A percentile compares a stretch with the other conserved stretches of the same genome.
Conservation (phyloP, 805 yeast genomes). For the Metschnikowia aberdeeniae region DNA sequence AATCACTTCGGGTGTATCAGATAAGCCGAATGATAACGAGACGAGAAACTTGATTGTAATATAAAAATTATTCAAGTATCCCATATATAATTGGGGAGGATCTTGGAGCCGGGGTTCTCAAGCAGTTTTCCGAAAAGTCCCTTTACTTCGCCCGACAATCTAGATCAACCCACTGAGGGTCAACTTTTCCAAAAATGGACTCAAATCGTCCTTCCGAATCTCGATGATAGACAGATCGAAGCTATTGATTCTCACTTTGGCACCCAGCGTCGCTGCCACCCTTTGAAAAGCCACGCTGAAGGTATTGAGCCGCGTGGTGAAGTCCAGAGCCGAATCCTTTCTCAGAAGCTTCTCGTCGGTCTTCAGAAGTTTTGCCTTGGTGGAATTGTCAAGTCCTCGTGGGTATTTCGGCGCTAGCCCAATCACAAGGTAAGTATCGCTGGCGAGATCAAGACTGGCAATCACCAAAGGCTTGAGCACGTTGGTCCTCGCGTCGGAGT, state of each 20-base stretch:
- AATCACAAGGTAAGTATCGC: constrained; percentile 79
- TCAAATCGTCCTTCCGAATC: constrained; percentile 78
- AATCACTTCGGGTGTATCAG: too few species aligned
- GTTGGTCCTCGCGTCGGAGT: constrained; percentile 20
- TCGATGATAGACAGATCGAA: constrained; percentile 94
- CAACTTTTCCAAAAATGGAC: constrained; percentile 80
- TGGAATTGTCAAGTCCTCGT: constrained; percentile 34
- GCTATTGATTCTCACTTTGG: constrained; percentile 86
- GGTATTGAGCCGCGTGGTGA: constrained; percentile 58
- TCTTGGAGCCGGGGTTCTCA: too few species aligned
- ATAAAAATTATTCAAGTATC: too few species aligned
- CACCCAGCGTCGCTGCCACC: constrained; percentile 79
- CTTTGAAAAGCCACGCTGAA: constrained; percentile 91
- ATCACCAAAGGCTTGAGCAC: constrained; percentile 73
- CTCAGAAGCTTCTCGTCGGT: not conserved
- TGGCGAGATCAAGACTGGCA: constrained; percentile 70
- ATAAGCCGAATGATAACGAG: too few species aligned
- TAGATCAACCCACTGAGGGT: constrained; percentile 62
- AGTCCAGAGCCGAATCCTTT: constrained; percentile 21
- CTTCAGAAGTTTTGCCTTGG: constrained; percentile 27
- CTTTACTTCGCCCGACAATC: not conserved
- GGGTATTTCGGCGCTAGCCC: constrained; percentile 87
- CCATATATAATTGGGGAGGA: too few species aligned
- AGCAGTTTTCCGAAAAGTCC: too few species aligned
- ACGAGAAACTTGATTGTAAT: too few species aligned